phyloP scores from a whole-genome alignment of 768 basidiomycete genomes.

The Kwoniella sp. region DNA sequence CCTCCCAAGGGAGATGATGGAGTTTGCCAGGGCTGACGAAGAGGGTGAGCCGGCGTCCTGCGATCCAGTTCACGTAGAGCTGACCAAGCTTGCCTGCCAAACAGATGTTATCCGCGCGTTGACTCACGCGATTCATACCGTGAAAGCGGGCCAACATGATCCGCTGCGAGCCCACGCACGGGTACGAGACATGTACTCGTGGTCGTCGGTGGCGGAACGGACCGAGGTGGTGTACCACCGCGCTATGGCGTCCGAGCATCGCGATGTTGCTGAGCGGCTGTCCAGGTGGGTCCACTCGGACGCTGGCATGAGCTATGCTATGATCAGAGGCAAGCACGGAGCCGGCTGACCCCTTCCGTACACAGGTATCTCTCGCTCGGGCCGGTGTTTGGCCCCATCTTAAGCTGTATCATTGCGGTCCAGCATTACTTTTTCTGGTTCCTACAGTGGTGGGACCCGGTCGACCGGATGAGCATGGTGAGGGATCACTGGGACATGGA shows the following conservation, averaged over 20 bases:
- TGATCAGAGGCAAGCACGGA: not conserved
- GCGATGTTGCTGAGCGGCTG: slow-evolving; percentile 74
- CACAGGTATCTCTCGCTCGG: slow-evolving; percentile 66
- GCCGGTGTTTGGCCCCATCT: slow-evolving; percentile 76
- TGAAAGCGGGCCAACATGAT: slow-evolving; percentile 66
- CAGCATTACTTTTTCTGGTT: slow-evolving; percentile 81
- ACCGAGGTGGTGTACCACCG: slow-evolving; percentile 77
- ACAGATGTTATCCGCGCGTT: slow-evolving; percentile 81
- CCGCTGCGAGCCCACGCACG: slow-evolving; percentile 69
- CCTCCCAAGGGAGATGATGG: slow-evolving; percentile 88
- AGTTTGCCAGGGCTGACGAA: slow-evolving; percentile 87
- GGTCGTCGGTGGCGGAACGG: slow-evolving; percentile 70
- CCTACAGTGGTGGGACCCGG: slow-evolving; percentile 66
- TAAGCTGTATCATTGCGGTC: slow-evolving; percentile 79
- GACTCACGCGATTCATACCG: slow-evolving; percentile 69
- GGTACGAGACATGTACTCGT: slow-evolving; percentile 78
- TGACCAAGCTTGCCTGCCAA: not conserved
- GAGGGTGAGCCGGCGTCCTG: slow-evolving; percentile 61
- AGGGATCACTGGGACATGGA: slow-evolving; percentile 60
- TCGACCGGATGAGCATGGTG: slow-evolving; percentile 72
- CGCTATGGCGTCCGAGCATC: slow-evolving; percentile 61
- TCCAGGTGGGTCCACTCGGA: slow-evolving; percentile 57
- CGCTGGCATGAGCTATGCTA: not conserved
- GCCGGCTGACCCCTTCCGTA: not conserved
- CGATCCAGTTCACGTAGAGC: not conserved